These are phyloP conservation scores for Dalechampia spathulata DNA, from an alignment of 441 rosid species.

Conservation along the genomic window DNA sequence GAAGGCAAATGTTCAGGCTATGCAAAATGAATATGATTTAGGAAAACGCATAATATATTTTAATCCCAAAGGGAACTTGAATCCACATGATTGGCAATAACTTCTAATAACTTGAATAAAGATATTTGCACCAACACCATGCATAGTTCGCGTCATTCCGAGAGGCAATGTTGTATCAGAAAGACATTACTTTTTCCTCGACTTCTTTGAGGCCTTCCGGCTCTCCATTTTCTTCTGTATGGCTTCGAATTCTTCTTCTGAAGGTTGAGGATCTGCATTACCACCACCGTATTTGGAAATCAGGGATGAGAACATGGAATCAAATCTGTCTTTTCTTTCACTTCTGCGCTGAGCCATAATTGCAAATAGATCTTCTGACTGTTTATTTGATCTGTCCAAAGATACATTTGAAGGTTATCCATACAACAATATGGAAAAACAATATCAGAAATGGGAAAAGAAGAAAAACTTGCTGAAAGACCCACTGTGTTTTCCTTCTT, in stretches of 20 bases:
- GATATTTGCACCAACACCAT: background rate
- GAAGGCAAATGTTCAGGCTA: too few relatives aligned
- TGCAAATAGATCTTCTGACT: constrained; percentile 51
- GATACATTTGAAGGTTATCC: background rate
- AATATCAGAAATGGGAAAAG: background rate
- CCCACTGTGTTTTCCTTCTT: constrained; percentile 55
- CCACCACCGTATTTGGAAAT: constrained; percentile 61
- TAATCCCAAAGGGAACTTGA: background rate
- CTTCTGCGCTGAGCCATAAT: constrained; percentile 51
- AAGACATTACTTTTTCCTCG: constrained; percentile 27
- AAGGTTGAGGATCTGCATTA: constrained; percentile 45
- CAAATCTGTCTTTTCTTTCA: constrained; percentile 59
- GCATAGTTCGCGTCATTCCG: constrained; percentile 5
- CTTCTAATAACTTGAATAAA: background rate
- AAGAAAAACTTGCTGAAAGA: background rate
- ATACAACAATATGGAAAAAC: background rate
- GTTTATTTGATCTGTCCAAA: constrained; percentile 39
- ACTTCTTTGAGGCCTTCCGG: constrained; percentile 43
- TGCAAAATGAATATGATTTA: background rate
- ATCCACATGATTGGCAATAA: background rate
- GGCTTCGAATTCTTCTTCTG: constrained; percentile 92
- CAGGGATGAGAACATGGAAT: constrained; percentile 80
- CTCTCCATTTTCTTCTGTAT: constrained; percentile 58
- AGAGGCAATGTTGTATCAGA: background rate
- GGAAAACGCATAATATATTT: background rate